Percentiles rank a stretch among this genome's conserved stretches.
Evolutionary conservation across 179 eudicot species (phyloP).

Genomic region (Silene vulgaris): DNA sequence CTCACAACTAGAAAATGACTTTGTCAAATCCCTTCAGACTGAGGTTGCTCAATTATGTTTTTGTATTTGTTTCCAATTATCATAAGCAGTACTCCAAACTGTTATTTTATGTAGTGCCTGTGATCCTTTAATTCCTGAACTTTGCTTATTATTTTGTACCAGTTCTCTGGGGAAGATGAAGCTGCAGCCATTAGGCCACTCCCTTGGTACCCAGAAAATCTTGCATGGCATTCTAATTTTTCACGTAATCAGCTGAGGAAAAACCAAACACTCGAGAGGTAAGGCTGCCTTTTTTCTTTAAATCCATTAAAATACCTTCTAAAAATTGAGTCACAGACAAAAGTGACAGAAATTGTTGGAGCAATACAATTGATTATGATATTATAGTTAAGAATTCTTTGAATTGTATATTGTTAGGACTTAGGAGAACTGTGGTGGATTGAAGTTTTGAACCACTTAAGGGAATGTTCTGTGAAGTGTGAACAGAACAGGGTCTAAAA

Average conservation of each 20-base stretch:
- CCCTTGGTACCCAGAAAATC: conserved; percentile 95
- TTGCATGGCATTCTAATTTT: conserved; percentile 95
- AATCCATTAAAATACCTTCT: not conserved
- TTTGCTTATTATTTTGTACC: conserved; percentile 2
- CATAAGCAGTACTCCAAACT: not conserved
- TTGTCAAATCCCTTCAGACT: conserved; percentile 66
- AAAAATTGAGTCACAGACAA: not conserved
- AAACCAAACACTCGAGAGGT: conserved; percentile 82
- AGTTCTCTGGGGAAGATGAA: conserved; percentile 70
- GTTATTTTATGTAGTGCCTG: not conserved
- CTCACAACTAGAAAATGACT: conserved; percentile 71
- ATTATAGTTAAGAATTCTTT: too few relatives aligned
- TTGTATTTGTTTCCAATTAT: not conserved
- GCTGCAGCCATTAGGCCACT: conserved; percentile 69
- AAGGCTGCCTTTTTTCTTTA: conserved; percentile 2
- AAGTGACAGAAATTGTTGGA: not conserved
- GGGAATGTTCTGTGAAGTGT: too few relatives aligned
- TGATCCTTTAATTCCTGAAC: conserved; percentile 1
- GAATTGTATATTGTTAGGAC: not conserved
- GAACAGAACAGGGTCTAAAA: not conserved
- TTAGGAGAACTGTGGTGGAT: too few relatives aligned
- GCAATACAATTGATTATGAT: not conserved
- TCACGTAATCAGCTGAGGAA: conserved; percentile 86
- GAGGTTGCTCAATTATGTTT: conserved; percentile 44
- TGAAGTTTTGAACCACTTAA: too few relatives aligned